Evolutionary conservation across 352 stramenopile genomes (phyloP).

Genomic region (Pythium plurisporium): DNA sequence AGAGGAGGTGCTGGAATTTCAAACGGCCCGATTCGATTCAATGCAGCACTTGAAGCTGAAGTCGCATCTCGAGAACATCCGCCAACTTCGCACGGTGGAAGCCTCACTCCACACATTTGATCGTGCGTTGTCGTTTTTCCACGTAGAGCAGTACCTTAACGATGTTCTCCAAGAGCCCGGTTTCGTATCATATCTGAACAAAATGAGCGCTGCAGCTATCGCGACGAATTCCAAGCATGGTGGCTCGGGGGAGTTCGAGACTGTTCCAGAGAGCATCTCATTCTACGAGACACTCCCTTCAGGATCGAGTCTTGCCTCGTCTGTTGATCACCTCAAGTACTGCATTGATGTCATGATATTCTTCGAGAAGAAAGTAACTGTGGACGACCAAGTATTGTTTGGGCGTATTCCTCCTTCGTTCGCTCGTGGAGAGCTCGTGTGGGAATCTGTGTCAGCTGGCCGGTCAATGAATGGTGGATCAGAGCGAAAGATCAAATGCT

Average conservation of each 20-base stretch:
- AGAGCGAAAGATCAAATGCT: constrained; percentile 64
- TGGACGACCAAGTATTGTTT: constrained; percentile 62
- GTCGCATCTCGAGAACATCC: constrained; percentile 58
- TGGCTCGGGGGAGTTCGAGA: constrained; percentile 38
- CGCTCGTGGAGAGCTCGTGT: constrained; percentile 70
- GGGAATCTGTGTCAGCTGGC: constrained; percentile 35
- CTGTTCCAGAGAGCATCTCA: constrained; percentile 53
- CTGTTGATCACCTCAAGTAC: constrained; percentile 77
- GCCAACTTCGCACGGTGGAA: constrained; percentile 72
- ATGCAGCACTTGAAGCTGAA: constrained; percentile 64
- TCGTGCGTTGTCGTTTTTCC: constrained; percentile 72
- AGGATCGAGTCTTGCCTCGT: constrained; percentile 43
- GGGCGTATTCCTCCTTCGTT: constrained; percentile 72
- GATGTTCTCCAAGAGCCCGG: constrained; percentile 63
- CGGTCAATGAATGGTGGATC: constrained; percentile 34
- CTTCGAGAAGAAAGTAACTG: constrained; percentile 83
- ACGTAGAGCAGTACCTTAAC: constrained; percentile 82
- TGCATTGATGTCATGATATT: constrained; percentile 82
- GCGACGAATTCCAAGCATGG: constrained; percentile 1
- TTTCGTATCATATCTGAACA: constrained; percentile 67
- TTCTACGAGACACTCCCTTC: constrained; percentile 64
- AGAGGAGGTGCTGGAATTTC: constrained; percentile 30
- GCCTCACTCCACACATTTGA: constrained; percentile 78
- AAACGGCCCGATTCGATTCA: constrained; percentile 65
- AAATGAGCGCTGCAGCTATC: constrained; percentile 50